These are phyloP conservation scores for Boletus huronensis DNA, from an alignment of 768 basidiomycete genomes.

Conservation along the genomic window DNA sequence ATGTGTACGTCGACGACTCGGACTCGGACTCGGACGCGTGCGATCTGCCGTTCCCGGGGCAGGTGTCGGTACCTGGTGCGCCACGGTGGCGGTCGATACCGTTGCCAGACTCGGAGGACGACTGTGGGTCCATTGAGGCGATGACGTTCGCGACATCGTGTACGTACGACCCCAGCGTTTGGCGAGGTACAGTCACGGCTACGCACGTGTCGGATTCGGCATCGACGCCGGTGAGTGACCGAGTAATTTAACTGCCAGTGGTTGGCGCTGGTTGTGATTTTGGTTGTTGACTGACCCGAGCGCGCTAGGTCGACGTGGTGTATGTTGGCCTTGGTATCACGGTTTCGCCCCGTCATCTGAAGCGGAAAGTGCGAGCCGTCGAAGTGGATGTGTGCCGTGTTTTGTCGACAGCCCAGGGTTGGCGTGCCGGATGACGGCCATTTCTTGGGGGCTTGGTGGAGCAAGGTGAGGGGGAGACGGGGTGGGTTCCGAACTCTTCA, in stretches of 20 bases:
- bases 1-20: neutral
- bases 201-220: neutral
- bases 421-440: neutral
- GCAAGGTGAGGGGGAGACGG: neutral
- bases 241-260: neutral
- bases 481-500: neutral
- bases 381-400: conserved; percentile 7
- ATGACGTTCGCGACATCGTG: neutral
- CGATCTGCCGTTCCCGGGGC: neutral
- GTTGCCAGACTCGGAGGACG: conserved; percentile 23
- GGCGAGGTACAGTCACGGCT: neutral
- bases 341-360: conserved; percentile 5
- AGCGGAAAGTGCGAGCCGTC: conserved; percentile 16
- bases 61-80: conserved; percentile 24
- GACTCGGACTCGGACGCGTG: neutral
- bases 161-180: neutral
- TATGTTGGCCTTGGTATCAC: conserved; percentile 4
- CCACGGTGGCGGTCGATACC: conserved; percentile 18
- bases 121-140: neutral
- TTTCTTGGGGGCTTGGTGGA: neutral
- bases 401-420: too few species aligned
- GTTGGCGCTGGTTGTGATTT: neutral
- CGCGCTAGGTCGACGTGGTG: neutral
- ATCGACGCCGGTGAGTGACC: conserved; percentile 11
- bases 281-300: neutral